Evolutionary conservation across 2,329 filamentous ascomycete species (phyloP).

Genomic region (Cordyceps fumosorosea): DNA sequence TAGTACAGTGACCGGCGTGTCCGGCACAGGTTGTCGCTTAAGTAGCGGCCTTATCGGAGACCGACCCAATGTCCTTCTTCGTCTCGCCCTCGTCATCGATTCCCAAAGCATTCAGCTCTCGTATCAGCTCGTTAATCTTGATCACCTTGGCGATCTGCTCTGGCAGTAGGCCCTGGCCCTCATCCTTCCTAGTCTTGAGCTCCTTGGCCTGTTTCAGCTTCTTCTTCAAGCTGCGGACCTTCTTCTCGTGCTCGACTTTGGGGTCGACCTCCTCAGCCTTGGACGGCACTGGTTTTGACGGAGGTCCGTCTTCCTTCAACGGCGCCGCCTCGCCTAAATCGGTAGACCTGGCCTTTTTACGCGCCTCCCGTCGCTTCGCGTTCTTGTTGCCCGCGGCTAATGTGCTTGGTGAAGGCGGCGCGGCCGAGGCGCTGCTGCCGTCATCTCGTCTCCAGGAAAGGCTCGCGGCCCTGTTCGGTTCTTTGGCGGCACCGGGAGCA

Average conservation of each 20-base stretch:
- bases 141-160: slow-evolving; percentile 98
- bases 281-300: slow-evolving; percentile 35
- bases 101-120: slow-evolving; percentile 78
- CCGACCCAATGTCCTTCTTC: slow-evolving; percentile 23
- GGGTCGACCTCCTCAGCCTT: slow-evolving; percentile 48
- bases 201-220: slow-evolving; percentile 92
- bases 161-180: slow-evolving; percentile 73
- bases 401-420: neutral
- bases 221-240: slow-evolving; percentile 84
- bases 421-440: neutral
- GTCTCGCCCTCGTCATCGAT: slow-evolving; percentile 72
- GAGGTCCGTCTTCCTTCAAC: slow-evolving; percentile 41
- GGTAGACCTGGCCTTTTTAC: slow-evolving; percentile 47
- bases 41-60: neutral
- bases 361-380: slow-evolving; percentile 62
- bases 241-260: slow-evolving; percentile 81
- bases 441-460: slow-evolving; percentile 4
- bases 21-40: neutral
- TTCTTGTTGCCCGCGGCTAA: slow-evolving; percentile 67
- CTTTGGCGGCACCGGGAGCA: slow-evolving; percentile 23
- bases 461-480: neutral
- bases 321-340: slow-evolving; percentile 32
- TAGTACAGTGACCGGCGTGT: neutral
- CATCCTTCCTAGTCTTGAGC: slow-evolving; percentile 83
- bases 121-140: slow-evolving; percentile 88